These are phyloP conservation scores for Saccharomycopsis selenospora DNA, from an alignment of 805 yeast species.

Conservation along the genomic window DNA sequence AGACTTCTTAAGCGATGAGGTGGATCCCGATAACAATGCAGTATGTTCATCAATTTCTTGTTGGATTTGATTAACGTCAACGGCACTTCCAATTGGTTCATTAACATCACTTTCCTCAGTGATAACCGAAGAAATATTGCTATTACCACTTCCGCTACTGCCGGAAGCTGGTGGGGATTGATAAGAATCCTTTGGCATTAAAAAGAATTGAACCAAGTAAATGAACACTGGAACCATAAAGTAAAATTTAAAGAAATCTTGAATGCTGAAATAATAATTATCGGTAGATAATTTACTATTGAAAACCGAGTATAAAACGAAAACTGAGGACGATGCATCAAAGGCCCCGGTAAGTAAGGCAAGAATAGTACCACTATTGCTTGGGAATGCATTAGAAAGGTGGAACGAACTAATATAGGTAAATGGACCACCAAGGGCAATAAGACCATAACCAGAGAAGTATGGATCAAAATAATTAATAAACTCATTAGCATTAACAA, in stretches of 20 bases:
- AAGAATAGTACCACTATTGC: constrained; percentile 68
- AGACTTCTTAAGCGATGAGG: not conserved
- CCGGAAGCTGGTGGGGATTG: constrained; percentile 23
- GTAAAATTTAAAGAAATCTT: constrained; percentile 57
- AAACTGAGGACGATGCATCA: constrained; percentile 87
- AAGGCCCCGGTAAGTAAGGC: constrained; percentile 88
- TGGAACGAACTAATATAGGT: constrained; percentile 88
- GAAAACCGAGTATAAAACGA: constrained; percentile 62
- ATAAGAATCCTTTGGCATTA: constrained; percentile 79
- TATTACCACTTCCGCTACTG: not conserved
- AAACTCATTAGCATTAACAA: constrained; percentile 36
- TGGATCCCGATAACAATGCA: constrained; percentile 5
- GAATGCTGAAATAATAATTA: constrained; percentile 35
- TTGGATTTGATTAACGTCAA: constrained; percentile 8
- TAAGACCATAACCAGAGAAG: constrained; percentile 59
- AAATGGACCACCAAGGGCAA: constrained; percentile 92
- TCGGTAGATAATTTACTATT: constrained; percentile 30
- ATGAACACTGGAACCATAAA: constrained; percentile 74
- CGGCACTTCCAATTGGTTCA: not conserved
- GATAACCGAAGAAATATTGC: constrained; percentile 1
- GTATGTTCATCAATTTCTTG: constrained; percentile 9
- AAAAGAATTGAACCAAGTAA: constrained; percentile 57
- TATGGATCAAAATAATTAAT: constrained; percentile 48
- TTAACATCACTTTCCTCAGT: not conserved
- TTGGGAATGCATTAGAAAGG: constrained; percentile 80